Conservation (phyloP, 257 asterid species). For the Linaria vulgaris region DNA sequence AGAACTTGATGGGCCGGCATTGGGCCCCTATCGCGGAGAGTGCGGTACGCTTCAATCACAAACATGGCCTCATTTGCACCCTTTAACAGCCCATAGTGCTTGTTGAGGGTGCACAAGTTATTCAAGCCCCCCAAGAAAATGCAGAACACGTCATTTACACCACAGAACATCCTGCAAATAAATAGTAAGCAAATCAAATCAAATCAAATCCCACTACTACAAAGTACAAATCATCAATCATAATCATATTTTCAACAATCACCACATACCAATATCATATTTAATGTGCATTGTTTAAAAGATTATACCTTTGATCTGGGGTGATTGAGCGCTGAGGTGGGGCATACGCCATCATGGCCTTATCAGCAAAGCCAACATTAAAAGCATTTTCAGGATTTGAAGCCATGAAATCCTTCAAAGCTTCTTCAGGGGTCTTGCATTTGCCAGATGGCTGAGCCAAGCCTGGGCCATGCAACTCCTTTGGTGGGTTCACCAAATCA, state of each 20-base stretch:
- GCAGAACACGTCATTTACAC: conserved; percentile 82
- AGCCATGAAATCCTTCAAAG: conserved; percentile 57
- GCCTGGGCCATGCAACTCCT: conserved; percentile 76
- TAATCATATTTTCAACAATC: background rate
- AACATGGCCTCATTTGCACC: conserved; percentile 70
- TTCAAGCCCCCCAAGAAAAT: conserved; percentile 66
- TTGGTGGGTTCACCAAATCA: conserved; percentile 71
- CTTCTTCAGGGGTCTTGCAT: conserved; percentile 46
- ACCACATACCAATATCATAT: too few species aligned
- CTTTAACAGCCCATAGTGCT: conserved; percentile 80
- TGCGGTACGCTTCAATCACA: conserved; percentile 79
- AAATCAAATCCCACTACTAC: conserved; percentile 3
- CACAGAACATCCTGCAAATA: conserved; percentile 63
- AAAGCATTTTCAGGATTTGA: conserved; percentile 49
- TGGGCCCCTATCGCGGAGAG: conserved; percentile 90
- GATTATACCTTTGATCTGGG: conserved; percentile 56
- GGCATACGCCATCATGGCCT: conserved; percentile 60
- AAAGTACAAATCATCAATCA: conserved; percentile 15
- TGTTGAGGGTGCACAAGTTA: conserved; percentile 68
- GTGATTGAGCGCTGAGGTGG: conserved; percentile 33
- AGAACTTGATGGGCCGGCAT: conserved; percentile 93
- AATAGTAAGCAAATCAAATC: too few species aligned
- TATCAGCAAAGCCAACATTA: conserved; percentile 59
- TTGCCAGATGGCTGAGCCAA: conserved; percentile 27
- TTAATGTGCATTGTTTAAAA: background rate